These are phyloP conservation scores for Teratosphaeria nubilosa DNA, from an alignment of 2,329 filamentous ascomycete genomes.

Conservation along the genomic window DNA sequence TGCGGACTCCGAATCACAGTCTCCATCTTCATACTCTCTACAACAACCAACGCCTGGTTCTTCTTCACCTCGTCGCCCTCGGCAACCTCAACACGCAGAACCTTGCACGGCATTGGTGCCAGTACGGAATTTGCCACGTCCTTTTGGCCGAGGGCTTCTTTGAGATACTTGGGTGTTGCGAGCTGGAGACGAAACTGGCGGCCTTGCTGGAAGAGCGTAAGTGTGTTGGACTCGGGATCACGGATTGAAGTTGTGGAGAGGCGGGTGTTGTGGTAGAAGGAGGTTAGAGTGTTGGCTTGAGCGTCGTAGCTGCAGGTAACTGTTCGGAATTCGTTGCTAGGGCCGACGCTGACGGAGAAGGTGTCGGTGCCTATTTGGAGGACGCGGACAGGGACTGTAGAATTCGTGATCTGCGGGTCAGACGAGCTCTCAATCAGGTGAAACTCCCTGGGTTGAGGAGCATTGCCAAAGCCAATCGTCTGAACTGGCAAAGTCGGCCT, in stretches of 20 bases:
- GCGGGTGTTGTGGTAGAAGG: conserved; percentile 73
- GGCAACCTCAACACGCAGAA: conserved; percentile 76
- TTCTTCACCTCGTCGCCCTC: conserved; percentile 77
- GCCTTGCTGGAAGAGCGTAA: conserved; percentile 64
- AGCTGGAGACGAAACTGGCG: conserved; percentile 47
- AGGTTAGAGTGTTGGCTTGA: conserved; percentile 46
- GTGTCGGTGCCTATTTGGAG: conserved; percentile 40
- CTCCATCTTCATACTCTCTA: conserved; percentile 47
- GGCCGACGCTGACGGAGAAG: conserved; percentile 38
- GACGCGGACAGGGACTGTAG: conserved; percentile 33
- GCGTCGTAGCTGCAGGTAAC: conserved; percentile 40
- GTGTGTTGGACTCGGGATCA: conserved; percentile 46
- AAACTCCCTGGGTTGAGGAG: conserved; percentile 51
- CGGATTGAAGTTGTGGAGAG: conserved; percentile 68
- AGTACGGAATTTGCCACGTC: conserved; percentile 72
- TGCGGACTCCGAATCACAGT: conserved; percentile 43
- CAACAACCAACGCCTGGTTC: conserved; percentile 75
- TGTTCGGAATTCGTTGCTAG: conserved; percentile 6
- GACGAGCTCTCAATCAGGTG: conserved; percentile 40
- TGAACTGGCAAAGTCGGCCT: conserved; percentile 20
- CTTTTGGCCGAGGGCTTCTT: conserved; percentile 75
- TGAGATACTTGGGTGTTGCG: conserved; percentile 63
- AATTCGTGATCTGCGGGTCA: conserved; percentile 31
- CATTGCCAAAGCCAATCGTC: conserved; percentile 49
- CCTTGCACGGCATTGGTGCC: conserved; percentile 96